Conservation (phyloP, 495 filamentous ascomycete genomes). For the Penicillium mononematosum region DNA sequence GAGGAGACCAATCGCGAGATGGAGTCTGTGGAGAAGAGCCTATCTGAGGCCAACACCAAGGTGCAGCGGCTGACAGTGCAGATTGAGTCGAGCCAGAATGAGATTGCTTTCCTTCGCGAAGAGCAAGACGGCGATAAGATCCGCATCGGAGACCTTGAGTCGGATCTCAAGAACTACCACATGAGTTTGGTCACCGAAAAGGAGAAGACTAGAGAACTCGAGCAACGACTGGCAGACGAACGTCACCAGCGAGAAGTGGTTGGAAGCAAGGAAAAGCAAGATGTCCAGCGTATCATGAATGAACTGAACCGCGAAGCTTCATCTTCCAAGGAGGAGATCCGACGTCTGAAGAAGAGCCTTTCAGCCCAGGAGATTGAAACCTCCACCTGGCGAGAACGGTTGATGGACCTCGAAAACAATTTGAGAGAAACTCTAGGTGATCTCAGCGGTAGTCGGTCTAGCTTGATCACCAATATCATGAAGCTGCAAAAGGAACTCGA, state of each 20-base stretch:
- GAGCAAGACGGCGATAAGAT: constrained; percentile 99
- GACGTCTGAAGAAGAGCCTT: constrained; percentile 75
- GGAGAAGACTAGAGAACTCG: constrained; percentile 74
- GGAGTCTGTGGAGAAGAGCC: constrained; percentile 69
- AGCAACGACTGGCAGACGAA: constrained; percentile 73
- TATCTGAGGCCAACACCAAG: constrained; percentile 80
- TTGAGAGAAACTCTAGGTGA: constrained; percentile 81
- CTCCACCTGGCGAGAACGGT: constrained; percentile 80
- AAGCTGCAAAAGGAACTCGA: constrained; percentile 88
- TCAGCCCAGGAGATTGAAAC: constrained; percentile 83
- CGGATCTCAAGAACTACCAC: constrained; percentile 70
- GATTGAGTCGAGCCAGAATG: constrained; percentile 85
- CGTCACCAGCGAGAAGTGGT: constrained; percentile 82
- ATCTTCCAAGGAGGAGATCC: constrained; percentile 80
- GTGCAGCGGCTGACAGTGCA: constrained; percentile 82
- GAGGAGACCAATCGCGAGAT: constrained; percentile 73
- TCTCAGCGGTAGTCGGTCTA: constrained; percentile 81
- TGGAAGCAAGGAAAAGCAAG: constrained; percentile 83
- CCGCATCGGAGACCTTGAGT: constrained; percentile 89
- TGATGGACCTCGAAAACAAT: constrained; percentile 85
- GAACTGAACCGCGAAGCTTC: constrained; percentile 81
- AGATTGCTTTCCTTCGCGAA: constrained; percentile 92
- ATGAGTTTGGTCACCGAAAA: constrained; percentile 73
- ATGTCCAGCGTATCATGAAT: constrained; percentile 75
- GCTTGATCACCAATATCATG: constrained; percentile 79